phyloP scores from a whole-genome alignment of 1,284 basidiomycete species.

The Erythrobasidium hasegawianum region DNA sequence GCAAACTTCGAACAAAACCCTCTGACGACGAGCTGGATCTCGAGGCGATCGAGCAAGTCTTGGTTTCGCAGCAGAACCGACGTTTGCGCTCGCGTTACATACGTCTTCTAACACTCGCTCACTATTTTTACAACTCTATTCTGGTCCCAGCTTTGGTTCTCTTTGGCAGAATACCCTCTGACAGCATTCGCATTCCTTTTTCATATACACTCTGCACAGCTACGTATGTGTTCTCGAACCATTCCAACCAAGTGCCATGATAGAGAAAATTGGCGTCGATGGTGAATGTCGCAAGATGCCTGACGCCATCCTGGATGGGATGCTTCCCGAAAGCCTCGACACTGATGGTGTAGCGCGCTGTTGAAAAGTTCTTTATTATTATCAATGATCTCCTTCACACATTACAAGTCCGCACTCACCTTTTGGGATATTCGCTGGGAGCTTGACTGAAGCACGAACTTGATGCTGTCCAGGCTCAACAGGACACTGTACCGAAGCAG shows the following conservation, averaged over 20 bases:
- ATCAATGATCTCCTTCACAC: neutral
- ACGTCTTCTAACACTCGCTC: no score
- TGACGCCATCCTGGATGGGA: neutral
- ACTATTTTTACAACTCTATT: no score
- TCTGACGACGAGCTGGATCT: neutral
- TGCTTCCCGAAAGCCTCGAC: neutral
- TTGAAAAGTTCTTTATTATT: no score
- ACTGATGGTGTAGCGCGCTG: neutral
- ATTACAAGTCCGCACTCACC: neutral
- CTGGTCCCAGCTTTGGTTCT: neutral
- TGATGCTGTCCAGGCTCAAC: neutral
- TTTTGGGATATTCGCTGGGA: neutral
- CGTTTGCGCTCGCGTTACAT: no score
- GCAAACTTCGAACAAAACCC: no score
- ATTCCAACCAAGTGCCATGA: slow-evolving; percentile 4
- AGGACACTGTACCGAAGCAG: neutral
- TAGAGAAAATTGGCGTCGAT: slow-evolving; percentile 8
- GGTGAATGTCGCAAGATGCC: neutral
- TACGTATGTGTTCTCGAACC: neutral
- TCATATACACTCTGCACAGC: no score
- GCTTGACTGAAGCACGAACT: neutral
- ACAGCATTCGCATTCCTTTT: neutral
- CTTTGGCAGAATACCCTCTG: neutral
- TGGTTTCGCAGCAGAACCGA: no score
- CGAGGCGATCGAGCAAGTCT: no score